Base-by-base conservation (phyloP, 106 monocot genomes). In the Narthecium ossifragum region DNA sequence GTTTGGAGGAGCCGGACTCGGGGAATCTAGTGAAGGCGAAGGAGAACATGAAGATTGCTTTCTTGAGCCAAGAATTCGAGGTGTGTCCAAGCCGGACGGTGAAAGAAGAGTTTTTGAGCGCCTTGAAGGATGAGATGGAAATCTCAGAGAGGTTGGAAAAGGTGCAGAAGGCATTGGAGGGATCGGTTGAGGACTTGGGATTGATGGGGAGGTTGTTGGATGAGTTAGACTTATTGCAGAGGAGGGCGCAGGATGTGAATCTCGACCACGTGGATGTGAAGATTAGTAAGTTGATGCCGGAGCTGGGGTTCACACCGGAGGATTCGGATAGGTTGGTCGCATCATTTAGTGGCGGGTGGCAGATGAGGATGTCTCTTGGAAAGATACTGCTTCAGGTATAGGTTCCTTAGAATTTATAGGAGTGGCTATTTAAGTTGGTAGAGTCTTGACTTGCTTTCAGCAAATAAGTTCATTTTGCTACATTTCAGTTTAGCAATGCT, bases 341-440 rank as follows among this genome's bases (percentile, higher is more conserved):
- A 1, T 98, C 98, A 4, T 98, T 91, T 36, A 91, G 98, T 56
- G 73, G 98, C 13, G 90, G 98, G 24, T 98, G 91, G 98, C 90
- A 91, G 75, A 91, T 98, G 98, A 90, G 98, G 68, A 91, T 98
- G 75, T 87, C 80, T 34, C 87, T 98, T 22, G 98, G 98, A 34
- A 91, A 98, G 62, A 91, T 91, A 68, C 74, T 98, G 26, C 91
- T 98, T 63, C 98, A 98, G 90, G 98, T 84, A 85, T 63, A 59
- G 24, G n/a, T 22, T 24, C 10, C n/a, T n/a, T n/a, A n/a, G n/a
- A n/a, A n/a, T n/a, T n/a, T n/a, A n/a, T n/a, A n/a, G n/a, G n/a
- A n/a, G n/a, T n/a, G n/a, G n/a, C n/a, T n/a, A n/a, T n/a, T n/a
- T n/a, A n/a, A n/a, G n/a, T n/a, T n/a, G n/a, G n/a, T n/a, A n/a